Base-by-base conservation (phyloP, 129 eudicot genomes). In the Helianthus tuberosus region DNA sequence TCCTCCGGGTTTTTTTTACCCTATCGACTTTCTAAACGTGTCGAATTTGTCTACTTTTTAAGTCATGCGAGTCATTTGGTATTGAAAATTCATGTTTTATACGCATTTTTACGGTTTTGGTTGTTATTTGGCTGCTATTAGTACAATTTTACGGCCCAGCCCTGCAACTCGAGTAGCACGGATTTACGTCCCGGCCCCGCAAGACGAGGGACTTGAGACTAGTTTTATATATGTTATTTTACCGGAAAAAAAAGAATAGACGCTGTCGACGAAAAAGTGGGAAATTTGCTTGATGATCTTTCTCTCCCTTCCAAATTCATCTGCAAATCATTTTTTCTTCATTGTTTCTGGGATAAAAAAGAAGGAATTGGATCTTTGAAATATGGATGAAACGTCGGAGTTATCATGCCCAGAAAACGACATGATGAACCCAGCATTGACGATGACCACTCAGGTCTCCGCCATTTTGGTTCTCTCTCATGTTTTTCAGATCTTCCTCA, bases 381-480 rank as follows among this genome's bases (percentile, higher is more conserved):
- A 60, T 2, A 64, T 66, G 74, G 69, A 43, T 17, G 74, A 76
- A 25, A 13, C 79, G 5, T 50, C 80, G 49, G 55, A 39, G 53
- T 72, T 47, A 58, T 72, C 64, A 14, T 82, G 90, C 60, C 68
- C 59, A 53, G 73, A 65, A 7, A 77, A 77, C 67, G 83, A 84
- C 25, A 63, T 82, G 76, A 86, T 90, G 84, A 93, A 93, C 74
- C 98, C 98, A 5, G 84, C 92, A 32, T 67, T 89, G 36, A 74
- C 92, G 5, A 86, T 90, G 97, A 92, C 96, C 5, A 69, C 89
- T 5, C 98, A 93, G 80, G 84, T 85, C 65, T 85, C 91, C 17
- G 84, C 88, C 86, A 84, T 90, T 79, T 84, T 93, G 55, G 94
- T 91, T 55, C 81, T 93, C 50, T 93, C 98, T 16, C 98, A 93